phyloP scores from a whole-genome alignment of 2,329 filamentous ascomycete genomes.

The Capronia epimyces region DNA sequence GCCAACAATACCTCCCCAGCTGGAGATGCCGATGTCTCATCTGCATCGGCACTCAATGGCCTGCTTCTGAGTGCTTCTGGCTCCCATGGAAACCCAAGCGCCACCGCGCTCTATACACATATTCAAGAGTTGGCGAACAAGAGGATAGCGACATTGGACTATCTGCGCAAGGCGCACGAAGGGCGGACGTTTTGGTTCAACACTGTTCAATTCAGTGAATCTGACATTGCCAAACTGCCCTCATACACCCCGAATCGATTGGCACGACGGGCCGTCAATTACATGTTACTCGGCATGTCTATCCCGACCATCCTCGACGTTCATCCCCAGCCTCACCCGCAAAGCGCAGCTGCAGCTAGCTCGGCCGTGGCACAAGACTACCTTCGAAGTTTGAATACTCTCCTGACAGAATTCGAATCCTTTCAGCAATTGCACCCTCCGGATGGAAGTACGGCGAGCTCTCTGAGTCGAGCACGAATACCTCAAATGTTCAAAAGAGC shows the following conservation, averaged over 20 bases:
- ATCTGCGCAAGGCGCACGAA: conserved; percentile 91
- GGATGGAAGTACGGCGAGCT: conserved; percentile 62
- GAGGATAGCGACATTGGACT: conserved; percentile 88
- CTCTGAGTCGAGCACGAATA: conserved; percentile 70
- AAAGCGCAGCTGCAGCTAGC: conserved; percentile 49
- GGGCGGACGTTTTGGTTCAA: conserved; percentile 98
- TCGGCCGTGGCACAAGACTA: conserved; percentile 70
- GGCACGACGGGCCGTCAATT: conserved; percentile 85
- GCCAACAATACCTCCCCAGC: conserved; percentile 3
- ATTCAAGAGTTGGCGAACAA: conserved; percentile 85
- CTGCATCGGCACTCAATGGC: conserved; percentile 16
- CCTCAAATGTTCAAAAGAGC: conserved; percentile 76
- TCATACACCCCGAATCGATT: conserved; percentile 82
- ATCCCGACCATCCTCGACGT: conserved; percentile 86
- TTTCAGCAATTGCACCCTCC: conserved; percentile 84
- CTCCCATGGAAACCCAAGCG: conserved; percentile 3
- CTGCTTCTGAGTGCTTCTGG: conserved; percentile 10
- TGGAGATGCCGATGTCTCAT: conserved; percentile 15
- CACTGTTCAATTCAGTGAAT: conserved; percentile 82
- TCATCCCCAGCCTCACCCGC: conserved; percentile 23
- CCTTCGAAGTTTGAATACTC: conserved; percentile 74
- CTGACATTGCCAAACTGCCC: conserved; percentile 72
- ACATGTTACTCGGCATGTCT: conserved; percentile 85
- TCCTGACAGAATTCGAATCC: conserved; percentile 86
- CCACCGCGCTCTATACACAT: conserved; percentile 49